phyloP scores from a whole-genome alignment of 352 stramenopile genomes.

The Blastocystis sp. region DNA sequence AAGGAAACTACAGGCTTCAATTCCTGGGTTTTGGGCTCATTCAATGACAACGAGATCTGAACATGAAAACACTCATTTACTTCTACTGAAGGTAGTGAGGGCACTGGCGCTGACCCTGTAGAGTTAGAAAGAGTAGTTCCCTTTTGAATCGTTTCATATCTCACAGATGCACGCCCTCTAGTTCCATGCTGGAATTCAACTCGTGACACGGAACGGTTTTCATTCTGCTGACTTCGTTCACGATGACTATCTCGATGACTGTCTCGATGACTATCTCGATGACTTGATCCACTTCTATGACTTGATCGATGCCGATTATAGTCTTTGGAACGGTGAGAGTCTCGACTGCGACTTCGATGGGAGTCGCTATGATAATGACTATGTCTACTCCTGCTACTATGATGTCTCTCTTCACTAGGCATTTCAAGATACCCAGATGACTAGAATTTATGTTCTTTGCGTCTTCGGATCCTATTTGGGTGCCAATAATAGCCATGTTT shows the following conservation, averaged over 20 bases:
- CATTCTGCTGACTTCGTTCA: constrained; percentile 12
- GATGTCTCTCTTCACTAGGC: constrained; percentile 30
- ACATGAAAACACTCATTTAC: not conserved
- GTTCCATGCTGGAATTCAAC: not conserved
- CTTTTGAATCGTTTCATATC: constrained; percentile 11
- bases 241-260: constrained; percentile 40
- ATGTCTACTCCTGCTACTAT: constrained; percentile 34
- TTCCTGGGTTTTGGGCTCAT: not conserved
- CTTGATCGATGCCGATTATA: not conserved
- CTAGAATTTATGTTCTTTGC: no score
- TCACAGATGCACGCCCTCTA: not conserved
- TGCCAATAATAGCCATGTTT: no score
- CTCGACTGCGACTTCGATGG: constrained; percentile 53
- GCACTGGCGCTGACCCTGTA: not conserved
- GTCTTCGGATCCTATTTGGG: no score
- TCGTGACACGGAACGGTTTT: not conserved
- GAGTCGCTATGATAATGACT: constrained; percentile 45
- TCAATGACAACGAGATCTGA: constrained; percentile 54
- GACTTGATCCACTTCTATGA: not conserved
- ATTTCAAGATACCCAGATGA: not conserved
- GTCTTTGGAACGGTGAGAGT: constrained; percentile 21
- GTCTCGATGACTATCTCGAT: not conserved
- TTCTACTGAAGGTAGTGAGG: not conserved
- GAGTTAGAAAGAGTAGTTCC: not conserved
- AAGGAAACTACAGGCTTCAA: constrained; percentile 42